Evolutionary conservation across 1,284 basidiomycete genomes (phyloP).

Genomic region (Sanghuangporus baumii): DNA sequence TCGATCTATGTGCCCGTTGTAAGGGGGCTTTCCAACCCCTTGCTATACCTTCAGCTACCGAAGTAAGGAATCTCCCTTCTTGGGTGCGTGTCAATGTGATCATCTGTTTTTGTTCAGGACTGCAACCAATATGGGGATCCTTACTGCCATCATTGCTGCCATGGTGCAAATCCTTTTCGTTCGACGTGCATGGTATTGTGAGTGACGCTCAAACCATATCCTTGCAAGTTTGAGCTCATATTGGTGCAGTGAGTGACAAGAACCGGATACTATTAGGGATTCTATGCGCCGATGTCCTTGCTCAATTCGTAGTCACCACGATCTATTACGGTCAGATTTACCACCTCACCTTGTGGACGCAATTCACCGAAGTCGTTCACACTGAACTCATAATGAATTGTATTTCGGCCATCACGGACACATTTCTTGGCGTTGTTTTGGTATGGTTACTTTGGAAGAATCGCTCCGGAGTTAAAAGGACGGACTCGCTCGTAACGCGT

Average conservation of each 20-base stretch:
- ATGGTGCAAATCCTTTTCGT: neutral
- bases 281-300: neutral
- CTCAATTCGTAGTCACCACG: neutral
- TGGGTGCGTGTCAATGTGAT: too few relatives aligned
- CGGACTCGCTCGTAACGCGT: neutral
- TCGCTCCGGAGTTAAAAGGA: neutral
- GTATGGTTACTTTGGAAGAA: neutral
- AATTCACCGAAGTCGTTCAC: neutral
- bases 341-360: neutral
- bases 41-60: neutral
- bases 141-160: neutral
- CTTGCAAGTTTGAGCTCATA: neutral
- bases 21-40: neutral
- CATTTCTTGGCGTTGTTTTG: neutral
- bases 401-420: neutral
- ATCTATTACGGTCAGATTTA: neutral
- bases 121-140: neutral
- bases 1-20: neutral
- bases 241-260: neutral
- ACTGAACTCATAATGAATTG: neutral
- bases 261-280: neutral
- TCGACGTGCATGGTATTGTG: neutral
- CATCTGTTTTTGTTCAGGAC: neutral
- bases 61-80: neutral
- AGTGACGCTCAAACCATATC: neutral